phyloP scores from a whole-genome alignment of 768 basidiomycete genomes.

The Termitomyces titanicus region DNA sequence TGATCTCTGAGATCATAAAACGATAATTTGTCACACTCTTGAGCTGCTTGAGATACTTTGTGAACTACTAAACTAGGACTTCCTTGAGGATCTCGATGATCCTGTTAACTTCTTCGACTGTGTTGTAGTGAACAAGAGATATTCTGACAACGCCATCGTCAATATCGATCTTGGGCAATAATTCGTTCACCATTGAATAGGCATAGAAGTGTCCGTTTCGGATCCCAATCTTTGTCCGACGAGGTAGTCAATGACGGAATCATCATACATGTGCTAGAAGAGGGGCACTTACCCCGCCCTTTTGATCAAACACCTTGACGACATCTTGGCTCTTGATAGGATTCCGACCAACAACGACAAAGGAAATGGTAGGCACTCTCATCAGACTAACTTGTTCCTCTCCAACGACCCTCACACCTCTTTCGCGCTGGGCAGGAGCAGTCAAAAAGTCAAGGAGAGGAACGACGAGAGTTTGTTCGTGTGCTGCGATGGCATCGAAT shows the following conservation, averaged over 20 bases:
- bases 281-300: constrained; percentile 48
- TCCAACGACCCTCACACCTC: constrained; percentile 70
- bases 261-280: not conserved
- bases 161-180: constrained; percentile 53
- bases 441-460: constrained; percentile 55
- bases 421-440: constrained; percentile 39
- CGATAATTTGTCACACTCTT: no score
- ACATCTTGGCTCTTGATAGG: constrained; percentile 59
- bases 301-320: constrained; percentile 61
- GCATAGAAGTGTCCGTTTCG: constrained; percentile 81
- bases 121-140: constrained; percentile 79
- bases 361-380: constrained; percentile 68
- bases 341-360: constrained; percentile 60
- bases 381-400: constrained; percentile 38
- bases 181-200: constrained; percentile 51
- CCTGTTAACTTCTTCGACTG: constrained; percentile 60
- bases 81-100: constrained; percentile 57
- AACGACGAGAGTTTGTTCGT: constrained; percentile 58
- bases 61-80: constrained; percentile 27
- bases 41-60: no score
- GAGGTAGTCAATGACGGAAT: not conserved
- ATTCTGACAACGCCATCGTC: constrained; percentile 71
- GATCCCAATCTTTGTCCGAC: constrained; percentile 59
- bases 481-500: constrained; percentile 53
- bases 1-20: no score